These are phyloP conservation scores for Cenchrus fungigraminus DNA, from an alignment of 176 grass and related monocot species.

Conservation along the genomic window DNA sequence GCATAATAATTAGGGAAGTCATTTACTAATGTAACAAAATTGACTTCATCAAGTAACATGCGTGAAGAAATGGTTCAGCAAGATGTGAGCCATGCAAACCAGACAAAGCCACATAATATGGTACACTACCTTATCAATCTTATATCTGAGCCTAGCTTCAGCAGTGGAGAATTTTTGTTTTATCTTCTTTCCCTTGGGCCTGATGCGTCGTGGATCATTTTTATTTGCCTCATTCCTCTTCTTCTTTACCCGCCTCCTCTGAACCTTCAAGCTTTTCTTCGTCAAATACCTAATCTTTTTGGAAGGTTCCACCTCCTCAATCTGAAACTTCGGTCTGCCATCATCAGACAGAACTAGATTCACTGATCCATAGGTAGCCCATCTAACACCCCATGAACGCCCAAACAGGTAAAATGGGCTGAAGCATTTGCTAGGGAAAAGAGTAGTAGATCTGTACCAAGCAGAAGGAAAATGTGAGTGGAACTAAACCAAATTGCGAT, in stretches of 20 bases:
- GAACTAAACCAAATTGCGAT: slow-evolving; percentile 7
- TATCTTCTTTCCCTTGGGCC: slow-evolving; percentile 80
- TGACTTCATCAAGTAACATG: slow-evolving; percentile 1
- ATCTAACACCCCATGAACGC: slow-evolving; percentile 42
- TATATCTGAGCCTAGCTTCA: slow-evolving; percentile 78
- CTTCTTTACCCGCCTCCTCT: slow-evolving; percentile 76
- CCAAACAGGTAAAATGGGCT: slow-evolving; percentile 37
- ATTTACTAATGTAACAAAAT: background rate
- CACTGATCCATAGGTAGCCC: slow-evolving; percentile 64
- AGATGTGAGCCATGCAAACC: slow-evolving; percentile 12
- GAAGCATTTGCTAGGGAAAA: slow-evolving; percentile 41
- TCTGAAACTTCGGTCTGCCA: slow-evolving; percentile 85
- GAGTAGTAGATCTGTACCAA: slow-evolving; percentile 40
- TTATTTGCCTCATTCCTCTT: slow-evolving; percentile 81
- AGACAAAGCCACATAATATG: background rate
- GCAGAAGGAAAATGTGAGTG: background rate
- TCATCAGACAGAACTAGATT: slow-evolving; percentile 77
- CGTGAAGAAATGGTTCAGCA: slow-evolving; percentile 16
- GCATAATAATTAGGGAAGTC: slow-evolving; percentile 11
- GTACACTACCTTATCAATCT: slow-evolving; percentile 80
- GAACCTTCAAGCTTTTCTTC: slow-evolving; percentile 82
- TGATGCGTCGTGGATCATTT: slow-evolving; percentile 80
- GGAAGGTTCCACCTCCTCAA: slow-evolving; percentile 74
- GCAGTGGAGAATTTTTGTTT: slow-evolving; percentile 85
- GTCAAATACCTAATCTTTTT: slow-evolving; percentile 67